A percentile compares a stretch with the other conserved stretches of the same genome.
Evolutionary conservation across 2,329 filamentous ascomycete species (phyloP).

Genomic region (Magnaporthiopsis poae): DNA sequence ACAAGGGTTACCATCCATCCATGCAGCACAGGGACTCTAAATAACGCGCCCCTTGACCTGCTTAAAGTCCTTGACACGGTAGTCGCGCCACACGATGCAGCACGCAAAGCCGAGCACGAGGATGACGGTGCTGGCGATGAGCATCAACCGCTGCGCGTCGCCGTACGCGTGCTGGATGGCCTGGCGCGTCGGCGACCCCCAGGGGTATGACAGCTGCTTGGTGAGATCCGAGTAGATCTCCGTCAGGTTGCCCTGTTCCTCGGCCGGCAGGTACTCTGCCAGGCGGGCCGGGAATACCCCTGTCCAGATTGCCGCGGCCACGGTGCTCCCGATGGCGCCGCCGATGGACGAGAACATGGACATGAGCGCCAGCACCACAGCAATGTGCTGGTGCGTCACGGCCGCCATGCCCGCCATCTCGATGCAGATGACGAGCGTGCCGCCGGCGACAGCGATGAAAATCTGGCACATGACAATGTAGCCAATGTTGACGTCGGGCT

Average conservation of each 20-base stretch:
- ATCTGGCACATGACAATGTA: conserved; percentile 52
- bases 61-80: conserved; percentile 14
- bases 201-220: conserved; percentile 40
- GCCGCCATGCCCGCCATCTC: conserved; percentile 53
- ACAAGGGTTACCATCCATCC: too few relatives aligned
- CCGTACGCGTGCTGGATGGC: conserved; percentile 51
- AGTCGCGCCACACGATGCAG: conserved; percentile 16
- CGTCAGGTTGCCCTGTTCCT: conserved; percentile 26
- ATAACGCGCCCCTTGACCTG: conserved; percentile 16
- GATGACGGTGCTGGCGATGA: conserved; percentile 34
- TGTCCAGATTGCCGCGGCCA: conserved; percentile 53
- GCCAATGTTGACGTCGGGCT: conserved; percentile 36
- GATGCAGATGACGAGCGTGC: conserved; percentile 46
- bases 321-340: conserved; percentile 47
- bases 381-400: conserved; percentile 45
- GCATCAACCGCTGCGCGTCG: conserved; percentile 37
- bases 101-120: conserved; percentile 12
- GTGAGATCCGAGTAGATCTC: conserved; percentile 42
- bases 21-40: conserved; percentile 1
- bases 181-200: conserved; percentile 36
- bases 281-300: conserved; percentile 44
- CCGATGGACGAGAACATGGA: conserved; percentile 49
- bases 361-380: conserved; percentile 47
- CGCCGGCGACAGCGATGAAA: conserved; percentile 44
- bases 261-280: conserved; percentile 36